Evolutionary conservation across 352 stramenopile genomes (phyloP), one percentile per base, ranked within the genome.

Genomic region (Pythium rishiriense): DNA sequence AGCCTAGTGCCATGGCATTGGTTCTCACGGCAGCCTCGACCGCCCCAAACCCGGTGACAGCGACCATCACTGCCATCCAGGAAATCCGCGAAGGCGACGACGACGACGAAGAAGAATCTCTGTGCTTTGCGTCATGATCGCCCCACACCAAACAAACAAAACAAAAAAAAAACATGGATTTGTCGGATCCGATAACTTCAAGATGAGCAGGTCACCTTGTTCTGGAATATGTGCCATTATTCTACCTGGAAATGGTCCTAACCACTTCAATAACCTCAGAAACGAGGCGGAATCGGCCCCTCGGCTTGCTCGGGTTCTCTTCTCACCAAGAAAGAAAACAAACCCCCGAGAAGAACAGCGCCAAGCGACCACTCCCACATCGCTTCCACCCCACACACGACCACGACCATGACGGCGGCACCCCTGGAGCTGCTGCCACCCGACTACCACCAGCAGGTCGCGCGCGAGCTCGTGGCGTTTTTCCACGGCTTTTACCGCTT

Each of bases 401-500:
- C 39, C 14, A 46, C n/a, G 26, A 39, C 25, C 51, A 59, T 59
- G 52, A n/a, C 52, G 28, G 21, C 41, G 5, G 41, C 19, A 29
- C 67, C 74, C 35, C 76, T 91, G 69, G 70, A 60, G 28, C 70
- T 91, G 46, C 64, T 91, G 25, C 83, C 80, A 10, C 72, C 72
- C 52, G 83, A 91, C 71, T 91, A 90, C 76, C 78, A 88, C 69
- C 73, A 72, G 61, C 71, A 90, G 37, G 65, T 91, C 31, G 80
- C 83, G 46, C 81, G 75, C 35, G 79, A 90, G 61, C 70, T 91
- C 55, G 69, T 79, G 31, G 67, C 69, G 35, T 94, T 94, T 54
- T 91, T 94, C 69, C 85, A 94, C 78, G 73, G 68, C 11, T 90
- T 94, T 70, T 90, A 92, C 68, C 81, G 85, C 71, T 90, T 92